Percentiles rank a stretch among this genome's conserved stretches.
Evolutionary conservation across 2,329 filamentous ascomycete genomes (phyloP).

Genomic region (Pseudocercospora fuligena): DNA sequence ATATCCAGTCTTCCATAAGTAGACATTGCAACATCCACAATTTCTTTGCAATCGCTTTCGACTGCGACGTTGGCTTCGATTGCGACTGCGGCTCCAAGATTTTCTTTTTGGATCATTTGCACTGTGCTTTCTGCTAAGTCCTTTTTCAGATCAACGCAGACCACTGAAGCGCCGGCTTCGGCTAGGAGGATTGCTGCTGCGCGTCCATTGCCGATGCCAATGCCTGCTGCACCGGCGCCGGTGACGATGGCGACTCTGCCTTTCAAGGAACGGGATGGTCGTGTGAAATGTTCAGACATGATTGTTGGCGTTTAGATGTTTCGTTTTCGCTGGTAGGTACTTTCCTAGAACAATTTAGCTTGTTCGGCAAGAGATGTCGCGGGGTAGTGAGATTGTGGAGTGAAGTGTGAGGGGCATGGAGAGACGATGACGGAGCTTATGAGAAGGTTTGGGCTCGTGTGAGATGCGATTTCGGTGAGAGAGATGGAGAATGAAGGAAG

Average conservation of each 20-base stretch:
- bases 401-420: background rate
- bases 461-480: background rate
- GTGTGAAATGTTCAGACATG: constrained; percentile 35
- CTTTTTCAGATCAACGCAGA: constrained; percentile 61
- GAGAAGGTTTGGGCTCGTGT: background rate
- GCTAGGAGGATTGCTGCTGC: constrained; percentile 64
- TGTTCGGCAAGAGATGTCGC: background rate
- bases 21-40: constrained; percentile 49
- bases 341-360: constrained; percentile 5
- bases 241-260: constrained; percentile 61
- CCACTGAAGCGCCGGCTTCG: constrained; percentile 61
- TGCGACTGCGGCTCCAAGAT: constrained; percentile 49
- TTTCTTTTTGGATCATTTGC: constrained; percentile 55
- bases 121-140: constrained; percentile 59
- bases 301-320: constrained; percentile 11
- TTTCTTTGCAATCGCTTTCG: constrained; percentile 55
- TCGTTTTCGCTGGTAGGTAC: background rate
- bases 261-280: constrained; percentile 48
- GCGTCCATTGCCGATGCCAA: constrained; percentile 65
- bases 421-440: background rate
- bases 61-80: constrained; percentile 61
- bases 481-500: background rate
- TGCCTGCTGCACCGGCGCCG: constrained; percentile 61
- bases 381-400: background rate
- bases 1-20: constrained; percentile 65